phyloP scores from a whole-genome alignment of 2,329 filamentous ascomycete genomes.

The Fusarium redolens region DNA sequence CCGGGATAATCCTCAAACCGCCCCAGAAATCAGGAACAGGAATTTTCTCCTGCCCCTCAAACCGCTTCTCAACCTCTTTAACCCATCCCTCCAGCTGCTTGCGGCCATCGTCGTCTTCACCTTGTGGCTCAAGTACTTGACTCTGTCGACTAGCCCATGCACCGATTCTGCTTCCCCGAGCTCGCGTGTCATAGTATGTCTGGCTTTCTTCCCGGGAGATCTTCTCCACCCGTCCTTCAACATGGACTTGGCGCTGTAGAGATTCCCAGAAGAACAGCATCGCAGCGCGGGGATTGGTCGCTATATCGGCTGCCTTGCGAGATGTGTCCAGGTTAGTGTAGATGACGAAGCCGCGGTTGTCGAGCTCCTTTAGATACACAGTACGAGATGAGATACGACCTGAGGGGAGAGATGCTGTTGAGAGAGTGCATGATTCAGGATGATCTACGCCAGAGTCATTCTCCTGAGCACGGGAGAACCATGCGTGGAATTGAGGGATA shows the following conservation, averaged over 20 bases:
- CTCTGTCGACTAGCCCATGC: conserved; percentile 96
- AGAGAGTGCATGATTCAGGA: conserved; percentile 88
- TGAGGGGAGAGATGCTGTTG: conserved; percentile 84
- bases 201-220: conserved; percentile 78
- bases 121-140: conserved; percentile 69
- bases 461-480: conserved; percentile 81
- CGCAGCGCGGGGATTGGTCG: conserved; percentile 79
- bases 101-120: conserved; percentile 71
- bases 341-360: conserved; percentile 83
- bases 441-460: conserved; percentile 68
- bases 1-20: conserved; percentile 85
- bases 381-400: conserved; percentile 86
- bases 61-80: conserved; percentile 78
- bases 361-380: conserved; percentile 96
- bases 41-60: conserved; percentile 80
- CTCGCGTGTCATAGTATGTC: conserved; percentile 73
- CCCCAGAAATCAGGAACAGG: conserved; percentile 96
- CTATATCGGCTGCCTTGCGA: conserved; percentile 74
- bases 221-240: conserved; percentile 81
- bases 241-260: conserved; percentile 87
- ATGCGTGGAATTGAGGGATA: conserved; percentile 85
- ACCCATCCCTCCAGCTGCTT: conserved; percentile 82
- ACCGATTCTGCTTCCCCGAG: conserved; percentile 84
- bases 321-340: conserved; percentile 93
- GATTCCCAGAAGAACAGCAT: conserved; percentile 92